These are phyloP conservation scores for Fusarium concolor DNA, from an alignment of 2,329 filamentous ascomycete genomes.

Conservation along the genomic window DNA sequence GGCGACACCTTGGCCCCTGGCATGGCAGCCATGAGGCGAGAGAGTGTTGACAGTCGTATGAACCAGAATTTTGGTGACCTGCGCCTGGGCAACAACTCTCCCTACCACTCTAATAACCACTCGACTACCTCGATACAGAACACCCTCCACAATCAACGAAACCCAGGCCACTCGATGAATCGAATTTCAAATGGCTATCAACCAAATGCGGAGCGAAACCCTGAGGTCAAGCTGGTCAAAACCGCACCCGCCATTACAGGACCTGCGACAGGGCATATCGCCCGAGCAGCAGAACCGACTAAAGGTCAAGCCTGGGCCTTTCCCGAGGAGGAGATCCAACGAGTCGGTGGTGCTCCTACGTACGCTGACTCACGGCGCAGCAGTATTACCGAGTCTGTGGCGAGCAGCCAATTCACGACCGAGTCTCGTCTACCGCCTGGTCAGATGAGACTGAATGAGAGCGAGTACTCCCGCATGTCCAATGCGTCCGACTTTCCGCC, in stretches of 20 bases:
- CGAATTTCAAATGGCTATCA: conserved; percentile 75
- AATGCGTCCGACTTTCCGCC: conserved; percentile 67
- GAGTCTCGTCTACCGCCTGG: conserved; percentile 78
- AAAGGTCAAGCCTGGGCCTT: conserved; percentile 89
- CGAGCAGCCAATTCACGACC: conserved; percentile 81
- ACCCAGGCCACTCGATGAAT: conserved; percentile 67
- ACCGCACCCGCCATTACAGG: conserved; percentile 83
- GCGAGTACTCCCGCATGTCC: conserved; percentile 63
- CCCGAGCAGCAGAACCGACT: conserved; percentile 79
- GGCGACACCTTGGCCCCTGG: conserved; percentile 57
- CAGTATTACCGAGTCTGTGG: conserved; percentile 80
- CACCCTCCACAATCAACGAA: conserved; percentile 74
- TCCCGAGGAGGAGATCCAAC: conserved; percentile 75
- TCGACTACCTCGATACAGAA: conserved; percentile 81
- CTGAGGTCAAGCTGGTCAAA: conserved; percentile 67
- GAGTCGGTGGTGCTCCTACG: conserved; percentile 59
- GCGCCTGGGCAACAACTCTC: conserved; percentile 71
- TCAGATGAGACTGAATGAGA: conserved; percentile 78
- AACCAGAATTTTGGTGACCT: conserved; percentile 78
- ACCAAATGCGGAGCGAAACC: conserved; percentile 68
- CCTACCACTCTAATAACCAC: conserved; percentile 81
- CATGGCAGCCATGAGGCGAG: conserved; percentile 66
- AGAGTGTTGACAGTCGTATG: conserved; percentile 84
- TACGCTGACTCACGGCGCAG: conserved; percentile 77
- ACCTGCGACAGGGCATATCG: conserved; percentile 72